These are phyloP conservation scores for Lentinus polychrous DNA, from an alignment of 1,284 basidiomycete species.

Conservation along the genomic window DNA sequence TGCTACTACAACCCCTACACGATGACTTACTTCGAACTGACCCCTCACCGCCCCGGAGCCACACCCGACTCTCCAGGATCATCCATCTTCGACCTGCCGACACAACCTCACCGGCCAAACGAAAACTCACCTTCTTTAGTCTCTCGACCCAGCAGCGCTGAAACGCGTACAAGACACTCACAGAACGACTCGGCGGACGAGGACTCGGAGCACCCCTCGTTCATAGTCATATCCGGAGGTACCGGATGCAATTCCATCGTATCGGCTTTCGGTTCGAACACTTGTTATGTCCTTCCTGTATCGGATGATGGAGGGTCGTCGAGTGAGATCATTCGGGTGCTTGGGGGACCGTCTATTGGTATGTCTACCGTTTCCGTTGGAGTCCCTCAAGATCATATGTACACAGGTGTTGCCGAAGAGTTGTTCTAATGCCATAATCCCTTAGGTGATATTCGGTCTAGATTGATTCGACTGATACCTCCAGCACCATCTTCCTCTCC, in stretches of 20 bases:
- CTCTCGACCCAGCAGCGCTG: constrained; percentile 6
- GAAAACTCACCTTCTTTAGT: not conserved
- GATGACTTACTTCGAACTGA: constrained; percentile 19
- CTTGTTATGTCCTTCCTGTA: constrained; percentile 74
- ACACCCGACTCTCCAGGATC: constrained; percentile 50
- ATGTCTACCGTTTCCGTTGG: too few species aligned
- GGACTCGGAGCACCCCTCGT: constrained; percentile 28
- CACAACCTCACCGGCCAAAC: constrained; percentile 24
- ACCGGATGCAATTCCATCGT: constrained; percentile 80
- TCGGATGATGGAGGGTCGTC: constrained; percentile 86
- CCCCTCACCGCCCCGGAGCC: constrained; percentile 9
- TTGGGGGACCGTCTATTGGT: constrained; percentile 82
- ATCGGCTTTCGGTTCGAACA: constrained; percentile 54
- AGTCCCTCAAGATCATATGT: too few species aligned
- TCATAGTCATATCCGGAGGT: constrained; percentile 72
- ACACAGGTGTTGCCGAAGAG: too few species aligned
- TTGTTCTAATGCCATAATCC: too few species aligned
- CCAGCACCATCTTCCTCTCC: constrained; percentile 49
- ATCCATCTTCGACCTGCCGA: constrained; percentile 66
- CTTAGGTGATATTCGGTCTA: constrained; percentile 77
- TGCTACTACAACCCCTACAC: too few species aligned
- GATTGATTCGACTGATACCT: constrained; percentile 78
- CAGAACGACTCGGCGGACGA: not conserved
- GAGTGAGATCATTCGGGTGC: constrained; percentile 77
- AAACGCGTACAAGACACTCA: constrained; percentile 3